These are phyloP conservation scores for Dentipellis fragilis DNA, from an alignment of 768 basidiomycete genomes.

Conservation along the genomic window DNA sequence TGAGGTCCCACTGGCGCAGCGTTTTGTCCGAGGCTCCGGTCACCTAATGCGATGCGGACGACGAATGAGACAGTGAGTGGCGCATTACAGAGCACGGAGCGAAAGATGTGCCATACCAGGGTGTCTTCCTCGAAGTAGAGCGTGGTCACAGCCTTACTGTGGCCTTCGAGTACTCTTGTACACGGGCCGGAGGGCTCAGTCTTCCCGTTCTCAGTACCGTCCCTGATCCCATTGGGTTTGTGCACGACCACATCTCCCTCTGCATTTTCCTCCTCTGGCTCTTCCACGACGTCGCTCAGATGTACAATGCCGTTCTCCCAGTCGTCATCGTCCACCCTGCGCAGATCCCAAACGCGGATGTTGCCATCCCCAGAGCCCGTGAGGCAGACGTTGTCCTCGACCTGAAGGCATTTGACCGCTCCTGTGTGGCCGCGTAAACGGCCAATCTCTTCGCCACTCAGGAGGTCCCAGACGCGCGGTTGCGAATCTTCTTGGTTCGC, in stretches of 20 bases:
- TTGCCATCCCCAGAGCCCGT: conserved; percentile 86
- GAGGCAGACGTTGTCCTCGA: conserved; percentile 83
- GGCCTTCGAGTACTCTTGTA: conserved; percentile 73
- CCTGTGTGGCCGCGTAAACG: conserved; percentile 74
- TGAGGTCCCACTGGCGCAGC: conserved; percentile 94
- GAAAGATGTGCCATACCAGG: conserved; percentile 43
- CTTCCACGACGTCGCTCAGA: conserved; percentile 56
- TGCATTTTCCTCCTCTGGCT: conserved; percentile 37
- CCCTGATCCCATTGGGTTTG: conserved; percentile 27
- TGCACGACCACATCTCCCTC: conserved; percentile 20
- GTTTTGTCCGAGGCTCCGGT: conserved; percentile 98
- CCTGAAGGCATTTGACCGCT: conserved; percentile 82
- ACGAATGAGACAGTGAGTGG: no score
- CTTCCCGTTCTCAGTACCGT: conserved; percentile 13
- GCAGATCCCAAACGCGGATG: conserved; percentile 85
- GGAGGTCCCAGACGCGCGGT: conserved; percentile 91
- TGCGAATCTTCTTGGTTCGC: conserved; percentile 79
- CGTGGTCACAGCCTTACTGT: conserved; percentile 86
- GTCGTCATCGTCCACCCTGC: conserved; percentile 62
- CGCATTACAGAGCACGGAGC: neutral
- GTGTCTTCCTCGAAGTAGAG: conserved; percentile 95
- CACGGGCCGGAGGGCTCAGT: conserved; percentile 51
- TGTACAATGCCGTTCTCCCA: conserved; percentile 44
- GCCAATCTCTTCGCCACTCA: conserved; percentile 81
- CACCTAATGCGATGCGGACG: conserved; percentile 40